Conservation (phyloP, 2,329 filamentous ascomycete species). For the Fusarium vanettenii region DNA sequence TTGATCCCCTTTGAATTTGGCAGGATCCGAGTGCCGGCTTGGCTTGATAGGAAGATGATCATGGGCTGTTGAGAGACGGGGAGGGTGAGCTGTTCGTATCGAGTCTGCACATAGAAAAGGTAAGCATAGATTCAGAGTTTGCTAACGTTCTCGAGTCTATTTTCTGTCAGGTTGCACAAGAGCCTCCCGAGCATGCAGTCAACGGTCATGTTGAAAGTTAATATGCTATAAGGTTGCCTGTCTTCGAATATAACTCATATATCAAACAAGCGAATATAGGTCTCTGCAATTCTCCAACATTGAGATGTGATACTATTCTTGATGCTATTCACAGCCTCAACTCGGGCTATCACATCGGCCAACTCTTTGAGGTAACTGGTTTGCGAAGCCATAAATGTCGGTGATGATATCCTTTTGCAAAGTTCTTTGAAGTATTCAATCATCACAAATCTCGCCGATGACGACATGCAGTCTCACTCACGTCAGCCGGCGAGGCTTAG, state of each 20-base stretch:
- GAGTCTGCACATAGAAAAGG: background rate
- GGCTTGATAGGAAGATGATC: background rate
- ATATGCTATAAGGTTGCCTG: background rate
- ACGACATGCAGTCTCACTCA: background rate
- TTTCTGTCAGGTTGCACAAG: background rate
- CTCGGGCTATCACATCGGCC: background rate
- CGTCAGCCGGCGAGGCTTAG: background rate
- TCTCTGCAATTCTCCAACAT: background rate
- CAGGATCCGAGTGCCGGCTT: background rate
- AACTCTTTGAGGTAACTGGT: background rate
- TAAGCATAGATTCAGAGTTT: background rate
- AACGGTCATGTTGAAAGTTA: background rate
- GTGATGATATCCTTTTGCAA: background rate
- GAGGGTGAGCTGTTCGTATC: background rate
- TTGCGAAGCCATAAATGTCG: background rate
- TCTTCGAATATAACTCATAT: background rate
- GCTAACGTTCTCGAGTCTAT: background rate
- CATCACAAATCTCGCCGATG: background rate
- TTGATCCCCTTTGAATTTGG: background rate
- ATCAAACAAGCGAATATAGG: background rate
- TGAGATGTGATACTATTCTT: background rate
- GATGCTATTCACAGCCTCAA: background rate
- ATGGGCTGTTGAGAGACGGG: background rate
- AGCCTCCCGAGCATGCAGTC: background rate
- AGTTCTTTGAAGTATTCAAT: background rate